Base-by-base conservation (phyloP, 768 basidiomycete species). In the Strobilomyces echinocephalus region DNA sequence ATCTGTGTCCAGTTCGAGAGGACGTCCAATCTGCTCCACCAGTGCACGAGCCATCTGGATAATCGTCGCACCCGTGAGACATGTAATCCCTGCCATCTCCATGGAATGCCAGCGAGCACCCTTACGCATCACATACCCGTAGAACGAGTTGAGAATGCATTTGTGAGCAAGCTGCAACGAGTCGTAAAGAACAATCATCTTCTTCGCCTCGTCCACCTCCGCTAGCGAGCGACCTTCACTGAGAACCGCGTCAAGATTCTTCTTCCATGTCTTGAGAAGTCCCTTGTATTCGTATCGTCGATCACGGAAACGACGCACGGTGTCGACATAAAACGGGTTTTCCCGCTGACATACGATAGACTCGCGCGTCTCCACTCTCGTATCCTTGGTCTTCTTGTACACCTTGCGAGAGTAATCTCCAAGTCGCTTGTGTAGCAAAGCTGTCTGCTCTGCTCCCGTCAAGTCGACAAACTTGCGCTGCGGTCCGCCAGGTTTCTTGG, bases 51-150 rank as follows among this genome's bases (percentile, higher is more conserved):
- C 95, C 92, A 99, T 95, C 69, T 99, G 95, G 61, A 99, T 98
- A 74, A 99, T 98, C 7, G 84, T 91, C 18, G 97, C 94, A 38
- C 97, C 97, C 0, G 97, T 98, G 49, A 98, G 76, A 73, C 97
- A 99, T 11, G 97, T 98, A 57, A 99, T 97, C 8, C 97, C 97
- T 1, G 97, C 97, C 97, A 99, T 99, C 75, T 99, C 97, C 97
- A 99, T 97, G 28, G 95, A 98, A 69, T 97, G 95, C 97, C 97
- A 99, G 30, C 97, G 78, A 16, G 97, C 97, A 49, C 97, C 97
- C 68, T 99, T 98, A 38, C 97, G 85, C 97, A 98, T 98, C 68
- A 99, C 95, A 63, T 99, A 99, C 34, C 97, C 97, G 67, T 99
- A 99, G 79, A 99, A 99, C 4, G 97, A 98, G 76, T 99, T 99